Conservation (phyloP, 1,284 basidiomycete genomes). For the Marasmius sp. region DNA sequence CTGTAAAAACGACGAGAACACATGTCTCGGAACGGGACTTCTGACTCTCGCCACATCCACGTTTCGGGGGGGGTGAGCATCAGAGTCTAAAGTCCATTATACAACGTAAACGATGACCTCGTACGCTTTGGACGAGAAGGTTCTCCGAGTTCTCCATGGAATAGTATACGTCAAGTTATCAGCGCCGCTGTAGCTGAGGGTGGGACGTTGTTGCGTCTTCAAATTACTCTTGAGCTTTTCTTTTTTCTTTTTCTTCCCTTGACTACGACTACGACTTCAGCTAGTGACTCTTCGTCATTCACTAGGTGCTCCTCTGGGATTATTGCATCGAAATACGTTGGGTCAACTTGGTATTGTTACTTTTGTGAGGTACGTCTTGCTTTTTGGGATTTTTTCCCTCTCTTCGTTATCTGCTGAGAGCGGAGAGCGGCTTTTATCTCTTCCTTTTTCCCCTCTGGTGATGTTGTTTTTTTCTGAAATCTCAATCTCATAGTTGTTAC, state of each 20-base stretch:
- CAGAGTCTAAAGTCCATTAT: neutral
- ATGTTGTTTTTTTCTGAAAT: neutral
- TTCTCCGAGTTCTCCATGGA: neutral
- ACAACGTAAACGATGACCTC: no score
- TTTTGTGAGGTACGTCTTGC: no score
- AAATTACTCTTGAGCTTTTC: neutral
- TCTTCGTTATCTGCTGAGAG: no score
- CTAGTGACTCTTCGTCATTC: neutral
- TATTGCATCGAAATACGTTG: neutral
- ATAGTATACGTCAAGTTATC: neutral
- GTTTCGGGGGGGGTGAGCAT: neutral
- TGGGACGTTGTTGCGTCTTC: no score
- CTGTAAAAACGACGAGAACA: no score
- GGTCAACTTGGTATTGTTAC: no score
- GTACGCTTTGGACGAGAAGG: neutral
- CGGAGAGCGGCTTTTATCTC: no score
- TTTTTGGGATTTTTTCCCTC: no score
- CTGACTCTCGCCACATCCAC: neutral
- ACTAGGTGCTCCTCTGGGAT: neutral
- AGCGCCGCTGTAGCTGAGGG: neutral
- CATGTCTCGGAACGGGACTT: no score
- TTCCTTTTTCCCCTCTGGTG: neutral
- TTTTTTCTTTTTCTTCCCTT: neutral
- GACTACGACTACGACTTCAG: neutral
- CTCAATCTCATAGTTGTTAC: slow-evolving; percentile 1